Evolutionary conservation across 2,329 filamentous ascomycete species (phyloP).

Genomic region (Graphiopsis chlorocephala): DNA sequence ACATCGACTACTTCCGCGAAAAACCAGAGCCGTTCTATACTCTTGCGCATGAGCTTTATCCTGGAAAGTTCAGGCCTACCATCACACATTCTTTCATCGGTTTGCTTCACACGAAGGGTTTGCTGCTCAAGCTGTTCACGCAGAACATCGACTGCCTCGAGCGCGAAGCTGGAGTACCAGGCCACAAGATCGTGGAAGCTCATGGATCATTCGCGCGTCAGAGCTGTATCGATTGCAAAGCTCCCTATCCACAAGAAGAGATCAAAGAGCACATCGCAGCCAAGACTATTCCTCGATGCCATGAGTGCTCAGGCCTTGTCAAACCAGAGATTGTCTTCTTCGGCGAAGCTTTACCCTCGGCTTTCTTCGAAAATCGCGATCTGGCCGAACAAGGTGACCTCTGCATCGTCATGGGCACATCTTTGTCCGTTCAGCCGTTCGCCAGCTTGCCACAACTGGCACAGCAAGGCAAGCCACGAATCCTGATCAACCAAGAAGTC

Average conservation of each 20-base stretch:
- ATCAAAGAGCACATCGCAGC: slow-evolving; percentile 69
- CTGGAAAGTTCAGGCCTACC: slow-evolving; percentile 83
- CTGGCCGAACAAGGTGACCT: slow-evolving; percentile 67
- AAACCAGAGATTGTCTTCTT: slow-evolving; percentile 97
- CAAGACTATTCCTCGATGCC: slow-evolving; percentile 70
- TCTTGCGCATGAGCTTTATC: slow-evolving; percentile 87
- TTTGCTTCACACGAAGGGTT: slow-evolving; percentile 73
- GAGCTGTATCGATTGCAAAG: slow-evolving; percentile 84
- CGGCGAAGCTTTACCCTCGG: slow-evolving; percentile 67
- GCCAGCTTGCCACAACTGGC: slow-evolving; percentile 71
- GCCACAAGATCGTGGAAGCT: slow-evolving; percentile 81
- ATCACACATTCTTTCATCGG: slow-evolving; percentile 86
- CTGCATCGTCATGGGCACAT: slow-evolving; percentile 84
- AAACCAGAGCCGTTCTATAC: slow-evolving; percentile 90
- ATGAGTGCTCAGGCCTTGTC: slow-evolving; percentile 70
- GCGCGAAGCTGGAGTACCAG: slow-evolving; percentile 77
- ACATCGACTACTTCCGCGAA: slow-evolving; percentile 80
- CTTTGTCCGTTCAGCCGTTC: slow-evolving; percentile 84
- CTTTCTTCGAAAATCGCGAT: slow-evolving; percentile 60
- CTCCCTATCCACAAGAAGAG: slow-evolving; percentile 65
- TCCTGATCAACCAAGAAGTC: slow-evolving; percentile 82
- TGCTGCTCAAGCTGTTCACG: slow-evolving; percentile 84
- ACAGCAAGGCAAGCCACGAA: slow-evolving; percentile 61
- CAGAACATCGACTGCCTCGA: slow-evolving; percentile 98
- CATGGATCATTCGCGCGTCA: slow-evolving; percentile 94